Evolutionary conservation across 2,329 filamentous ascomycete species (phyloP), one percentile per base, ranked within the genome.

Genomic region (Aureobasidium leucospermi): DNA sequence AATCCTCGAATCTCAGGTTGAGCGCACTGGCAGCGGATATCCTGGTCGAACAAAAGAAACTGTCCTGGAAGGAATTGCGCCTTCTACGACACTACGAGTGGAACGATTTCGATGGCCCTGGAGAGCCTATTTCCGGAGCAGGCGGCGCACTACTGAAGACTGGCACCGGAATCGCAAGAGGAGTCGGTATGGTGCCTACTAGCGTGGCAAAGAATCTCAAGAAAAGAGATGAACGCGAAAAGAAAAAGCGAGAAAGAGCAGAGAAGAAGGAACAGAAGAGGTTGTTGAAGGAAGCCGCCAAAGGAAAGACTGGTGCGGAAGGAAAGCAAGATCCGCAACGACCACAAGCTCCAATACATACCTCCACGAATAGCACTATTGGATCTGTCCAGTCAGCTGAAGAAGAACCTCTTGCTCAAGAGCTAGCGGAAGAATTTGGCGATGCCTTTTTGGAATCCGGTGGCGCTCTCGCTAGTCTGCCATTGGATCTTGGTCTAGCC

Each of bases 401-500:
- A 2, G 48, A 65, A 8, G 66, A 67, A 36, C 65, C 67, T 5
- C 58, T 72, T 16, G 62, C 65, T 3, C 61, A 63, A 6, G 67
- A 71, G 56, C 58, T 72, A 29, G 85, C 84, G 1, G 75, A 88
- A 11, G 83, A 82, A 48, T 85, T 88, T 7, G 81, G 84, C 1
- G 86, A 84, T 65, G 85, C 86, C 1, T 81, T 91, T 38, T 81
- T 83, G 23, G 83, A 85, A n/a, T 86, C 94, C 49, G 83, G 92
- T 5, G 81, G 81, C 10, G 85, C 88, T n/a, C 84, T 88, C 5
- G 78, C 93, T 61, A 89, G 88, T 66, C 86, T 87, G 1, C 92
- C 91, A 0, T 87, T 94, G 80, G 90, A 96, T 70, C 87, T 96
- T 63, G 89, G 89, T 42, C 75, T 96, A 43, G 88, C 88, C 0